Evolutionary conservation across 352 stramenopile genomes (phyloP), one percentile per base, ranked within the genome.

Genomic region (Globisporangium acanthophoron): DNA sequence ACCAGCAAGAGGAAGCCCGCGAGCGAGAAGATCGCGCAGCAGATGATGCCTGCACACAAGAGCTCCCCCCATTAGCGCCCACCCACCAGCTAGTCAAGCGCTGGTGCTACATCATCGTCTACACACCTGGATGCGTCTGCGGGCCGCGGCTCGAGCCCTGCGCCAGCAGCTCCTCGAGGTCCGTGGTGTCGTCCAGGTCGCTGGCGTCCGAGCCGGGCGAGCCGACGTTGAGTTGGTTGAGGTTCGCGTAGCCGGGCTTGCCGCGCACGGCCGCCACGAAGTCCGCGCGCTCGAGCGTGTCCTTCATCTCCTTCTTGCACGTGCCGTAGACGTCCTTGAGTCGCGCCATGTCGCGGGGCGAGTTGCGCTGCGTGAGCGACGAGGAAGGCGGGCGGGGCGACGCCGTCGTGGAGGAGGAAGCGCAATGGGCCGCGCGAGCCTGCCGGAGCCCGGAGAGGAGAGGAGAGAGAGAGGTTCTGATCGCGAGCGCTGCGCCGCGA

Each of bases 211-310:
- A 88, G 40, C 74, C 75, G 5, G 80, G 80, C n/a, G 80, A 90
- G 49, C 82, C 82, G 31, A 88, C 69, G 49, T 92, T 88, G 33
- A 92, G 65, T 52, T 92, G 82, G 61, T 90, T 90, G 49, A 92
- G 77, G 57, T 92, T 92, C 5, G 82, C 82, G 54, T 92, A 92
- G 24, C 80, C 82, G 16, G 82, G 78, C 65, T 89, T 90, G 61
- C 74, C 76, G 43, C 79, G 76, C n/a, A 87, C 76, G 54, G 80
- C 79, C 44, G 78, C 71, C 52, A 92, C 78, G 61, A 88, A 76
- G 61, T 90, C 79, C 3, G 61, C 56, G 58, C 76, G 66, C 31
- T 90, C 80, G 62, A 91, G 87, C 52, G 80, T 86, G 52, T 80
- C 69, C 29, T 63, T 85, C 80, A 92, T 90, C 64, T 92, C 82